Conservation (phyloP, 495 filamentous ascomycete species). For the Amniculicola lignicola region DNA sequence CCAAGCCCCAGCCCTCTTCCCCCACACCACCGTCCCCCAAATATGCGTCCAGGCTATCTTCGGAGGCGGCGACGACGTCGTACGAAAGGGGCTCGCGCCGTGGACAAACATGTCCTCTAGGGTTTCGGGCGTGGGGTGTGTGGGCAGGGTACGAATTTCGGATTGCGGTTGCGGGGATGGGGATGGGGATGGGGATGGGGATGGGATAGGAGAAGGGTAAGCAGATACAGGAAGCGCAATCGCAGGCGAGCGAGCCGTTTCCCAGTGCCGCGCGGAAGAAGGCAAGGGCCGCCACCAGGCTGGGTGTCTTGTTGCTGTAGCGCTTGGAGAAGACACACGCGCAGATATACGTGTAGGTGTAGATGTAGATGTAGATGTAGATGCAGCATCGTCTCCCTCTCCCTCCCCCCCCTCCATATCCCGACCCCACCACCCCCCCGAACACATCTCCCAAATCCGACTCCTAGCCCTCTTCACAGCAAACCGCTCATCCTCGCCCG, state of each 20-base stretch:
- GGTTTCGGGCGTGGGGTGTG: too few relatives aligned
- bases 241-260: conserved; percentile 3
- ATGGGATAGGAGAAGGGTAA: neutral
- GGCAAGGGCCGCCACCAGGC: conserved; percentile 67
- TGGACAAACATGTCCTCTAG: conserved; percentile 34
- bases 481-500: conserved; percentile 70
- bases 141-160: too few relatives aligned
- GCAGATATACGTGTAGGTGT: too few relatives aligned
- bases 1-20: conserved; percentile 53
- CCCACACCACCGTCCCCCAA: conserved; percentile 55
- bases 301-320: conserved; percentile 23
- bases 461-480: conserved; percentile 66
- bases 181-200: neutral
- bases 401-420: neutral
- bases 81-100: conserved; percentile 48
- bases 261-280: conserved; percentile 42
- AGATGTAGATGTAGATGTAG: too few relatives aligned
- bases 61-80: conserved; percentile 45
- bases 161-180: neutral
- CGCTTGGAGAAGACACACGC: too few relatives aligned
- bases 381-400: too few relatives aligned
- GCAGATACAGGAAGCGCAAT: conserved; percentile 1
- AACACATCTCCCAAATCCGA: conserved; percentile 69
- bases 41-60: conserved; percentile 50
- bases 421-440: conserved; percentile 59